A percentile compares a stretch with the other conserved stretches of the same genome.
These are phyloP conservation scores for Candida vaughaniae DNA, from an alignment of 805 yeast genomes.

Conservation along the genomic window DNA sequence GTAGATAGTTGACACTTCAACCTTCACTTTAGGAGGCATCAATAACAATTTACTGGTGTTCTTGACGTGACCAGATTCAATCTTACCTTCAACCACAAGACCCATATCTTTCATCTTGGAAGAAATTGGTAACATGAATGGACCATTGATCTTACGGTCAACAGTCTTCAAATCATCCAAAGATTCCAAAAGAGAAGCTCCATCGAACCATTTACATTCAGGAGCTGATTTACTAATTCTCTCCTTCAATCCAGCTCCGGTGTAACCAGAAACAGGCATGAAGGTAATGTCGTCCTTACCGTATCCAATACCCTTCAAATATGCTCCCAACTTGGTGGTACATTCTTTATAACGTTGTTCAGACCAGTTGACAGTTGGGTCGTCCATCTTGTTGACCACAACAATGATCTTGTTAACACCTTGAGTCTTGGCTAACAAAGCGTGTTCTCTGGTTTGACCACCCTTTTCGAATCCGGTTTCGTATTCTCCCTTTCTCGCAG, in stretches of 20 bases:
- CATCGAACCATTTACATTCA: constrained; percentile 89
- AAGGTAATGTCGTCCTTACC: constrained; percentile 78
- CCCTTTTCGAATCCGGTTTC: constrained; percentile 99
- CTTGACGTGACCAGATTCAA: constrained; percentile 91
- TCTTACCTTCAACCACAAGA: constrained; percentile 96
- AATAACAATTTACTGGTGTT: constrained; percentile 72
- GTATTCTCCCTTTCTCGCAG: constrained; percentile 98
- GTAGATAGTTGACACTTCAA: constrained; percentile 84
- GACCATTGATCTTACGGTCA: constrained; percentile 86
- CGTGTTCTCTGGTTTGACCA: constrained; percentile 98
- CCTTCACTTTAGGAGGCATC: constrained; percentile 87
- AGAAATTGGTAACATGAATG: constrained; percentile 95
- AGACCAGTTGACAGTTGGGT: constrained; percentile 94
- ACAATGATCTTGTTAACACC: constrained; percentile 94
- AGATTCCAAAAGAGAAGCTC: constrained; percentile 89
- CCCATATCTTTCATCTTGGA: constrained; percentile 97
- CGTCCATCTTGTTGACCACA: constrained; percentile 98
- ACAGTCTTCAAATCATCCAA: constrained; percentile 79
- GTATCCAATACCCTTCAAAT: constrained; percentile 88
- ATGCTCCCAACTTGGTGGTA: constrained; percentile 72
- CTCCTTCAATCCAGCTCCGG: constrained; percentile 95
- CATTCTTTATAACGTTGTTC: constrained; percentile 96
- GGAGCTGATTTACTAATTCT: constrained; percentile 50
- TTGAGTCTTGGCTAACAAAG: constrained; percentile 94
- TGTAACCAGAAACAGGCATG: constrained; percentile 98